Evolutionary conservation across 176 grass and related monocot genomes (phyloP).

Genomic region (Eragrostis curvula): DNA sequence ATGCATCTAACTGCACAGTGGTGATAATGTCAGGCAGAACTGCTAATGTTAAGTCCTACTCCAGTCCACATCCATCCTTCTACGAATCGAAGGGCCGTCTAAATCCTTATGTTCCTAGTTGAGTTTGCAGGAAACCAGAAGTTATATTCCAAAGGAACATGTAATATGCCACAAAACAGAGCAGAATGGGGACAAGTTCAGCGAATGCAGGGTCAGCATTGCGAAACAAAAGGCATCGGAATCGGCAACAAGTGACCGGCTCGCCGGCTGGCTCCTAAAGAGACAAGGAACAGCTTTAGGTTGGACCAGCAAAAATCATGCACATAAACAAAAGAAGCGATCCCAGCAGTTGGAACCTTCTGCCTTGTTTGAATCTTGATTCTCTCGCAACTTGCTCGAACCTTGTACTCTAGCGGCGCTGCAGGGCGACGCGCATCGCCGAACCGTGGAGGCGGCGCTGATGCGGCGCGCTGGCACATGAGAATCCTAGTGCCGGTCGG

Average conservation of each 20-base stretch:
- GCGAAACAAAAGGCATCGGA: conserved; percentile 26
- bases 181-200: conserved; percentile 18
- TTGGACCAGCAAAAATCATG: conserved; percentile 38
- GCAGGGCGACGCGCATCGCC: not conserved
- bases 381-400: conserved; percentile 20
- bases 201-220: not conserved
- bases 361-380: conserved; percentile 29
- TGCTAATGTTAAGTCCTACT: not conserved
- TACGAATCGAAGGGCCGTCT: conserved; percentile 29
- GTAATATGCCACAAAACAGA: not conserved
- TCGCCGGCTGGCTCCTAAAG: not conserved
- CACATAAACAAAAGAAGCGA: conserved; percentile 21
- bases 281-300: conserved; percentile 37
- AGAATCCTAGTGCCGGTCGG: conserved; percentile 5
- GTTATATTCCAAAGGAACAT: not conserved
- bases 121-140: not conserved
- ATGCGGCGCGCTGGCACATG: conserved; percentile 30
- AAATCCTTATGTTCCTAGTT: not conserved
- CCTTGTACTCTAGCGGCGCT: not conserved
- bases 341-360: conserved; percentile 23
- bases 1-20: not conserved
- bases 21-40: not conserved
- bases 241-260: conserved; percentile 7
- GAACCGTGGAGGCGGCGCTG: not conserved
- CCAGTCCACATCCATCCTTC: not conserved